Percentiles rank a stretch among this genome's conserved stretches.
These are phyloP conservation scores for Colletotrichum falcatum DNA, from an alignment of 2,329 filamentous ascomycete genomes.

Conservation along the genomic window DNA sequence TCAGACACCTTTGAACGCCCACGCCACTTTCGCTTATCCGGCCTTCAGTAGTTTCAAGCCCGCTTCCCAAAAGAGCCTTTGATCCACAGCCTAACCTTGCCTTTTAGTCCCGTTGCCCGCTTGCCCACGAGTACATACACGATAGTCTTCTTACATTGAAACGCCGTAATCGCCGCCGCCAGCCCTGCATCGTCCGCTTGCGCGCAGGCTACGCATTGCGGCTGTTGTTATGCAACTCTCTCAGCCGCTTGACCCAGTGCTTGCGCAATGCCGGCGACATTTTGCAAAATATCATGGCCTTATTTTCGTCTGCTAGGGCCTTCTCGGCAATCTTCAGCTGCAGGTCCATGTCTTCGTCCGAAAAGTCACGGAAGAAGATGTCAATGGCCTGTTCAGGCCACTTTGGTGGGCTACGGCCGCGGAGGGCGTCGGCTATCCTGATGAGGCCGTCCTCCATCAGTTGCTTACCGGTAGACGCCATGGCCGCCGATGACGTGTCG, in stretches of 20 bases:
- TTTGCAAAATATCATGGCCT: constrained; percentile 72
- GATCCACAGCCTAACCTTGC: constrained; percentile 11
- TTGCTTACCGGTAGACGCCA: constrained; percentile 43
- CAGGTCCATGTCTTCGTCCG: constrained; percentile 67
- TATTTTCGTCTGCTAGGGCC: constrained; percentile 68
- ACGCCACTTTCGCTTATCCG: constrained; percentile 33
- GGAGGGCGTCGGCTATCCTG: constrained; percentile 55
- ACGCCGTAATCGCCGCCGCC: constrained; percentile 9
- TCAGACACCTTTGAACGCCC: constrained; percentile 39
- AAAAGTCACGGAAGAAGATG: constrained; percentile 69
- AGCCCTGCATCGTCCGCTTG: constrained; percentile 21
- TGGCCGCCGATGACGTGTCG: constrained; percentile 43
- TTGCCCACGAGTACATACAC: constrained; percentile 9
- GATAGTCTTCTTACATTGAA: constrained; percentile 24
- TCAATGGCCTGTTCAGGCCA: constrained; percentile 71
- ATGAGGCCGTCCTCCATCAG: constrained; percentile 53
- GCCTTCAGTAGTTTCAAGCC: constrained; percentile 25
- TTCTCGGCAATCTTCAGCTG: constrained; percentile 71
- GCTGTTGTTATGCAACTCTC: constrained; percentile 57
- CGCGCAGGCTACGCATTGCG: constrained; percentile 42
- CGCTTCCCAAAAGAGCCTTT: constrained; percentile 17
- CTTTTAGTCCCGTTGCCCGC: constrained; percentile 23
- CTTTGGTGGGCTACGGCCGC: constrained; percentile 53
- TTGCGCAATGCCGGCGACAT: constrained; percentile 65
- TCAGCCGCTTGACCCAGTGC: constrained; percentile 67